Conservation (phyloP, 2,329 filamentous ascomycete genomes). For the Monascus ruber region DNA sequence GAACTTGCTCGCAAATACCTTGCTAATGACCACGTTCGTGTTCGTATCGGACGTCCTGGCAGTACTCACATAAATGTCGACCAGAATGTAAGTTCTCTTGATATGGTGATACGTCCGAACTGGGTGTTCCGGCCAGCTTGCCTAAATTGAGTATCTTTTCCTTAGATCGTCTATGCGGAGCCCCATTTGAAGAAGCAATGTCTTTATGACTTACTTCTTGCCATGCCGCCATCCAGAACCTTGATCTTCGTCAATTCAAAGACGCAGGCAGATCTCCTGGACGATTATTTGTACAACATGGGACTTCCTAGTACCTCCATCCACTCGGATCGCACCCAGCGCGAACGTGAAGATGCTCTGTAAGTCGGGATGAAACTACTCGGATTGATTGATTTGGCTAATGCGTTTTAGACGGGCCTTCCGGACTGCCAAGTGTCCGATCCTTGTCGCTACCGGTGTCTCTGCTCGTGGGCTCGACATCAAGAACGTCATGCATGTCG, state of each 20-base stretch:
- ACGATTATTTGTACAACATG: slow-evolving; percentile 76
- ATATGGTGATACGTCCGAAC: not conserved
- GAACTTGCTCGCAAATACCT: slow-evolving; percentile 68
- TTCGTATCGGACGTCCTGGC: slow-evolving; percentile 79
- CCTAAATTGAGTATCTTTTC: not conserved
- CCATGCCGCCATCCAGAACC: slow-evolving; percentile 61
- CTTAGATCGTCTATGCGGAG: slow-evolving; percentile 54
- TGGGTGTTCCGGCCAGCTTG: not conserved
- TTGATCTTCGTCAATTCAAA: slow-evolving; percentile 86
- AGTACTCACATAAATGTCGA: slow-evolving; percentile 72
- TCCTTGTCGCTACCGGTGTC: slow-evolving; percentile 78
- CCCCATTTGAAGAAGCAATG: slow-evolving; percentile 56
- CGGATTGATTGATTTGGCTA: not conserved
- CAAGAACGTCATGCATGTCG: slow-evolving; percentile 73
- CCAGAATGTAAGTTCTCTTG: slow-evolving; percentile 44
- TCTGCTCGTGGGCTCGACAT: slow-evolving; percentile 84
- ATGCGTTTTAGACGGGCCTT: slow-evolving; percentile 52
- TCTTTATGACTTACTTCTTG: slow-evolving; percentile 60
- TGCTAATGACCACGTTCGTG: slow-evolving; percentile 59
- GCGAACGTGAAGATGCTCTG: slow-evolving; percentile 85
- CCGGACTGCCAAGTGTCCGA: slow-evolving; percentile 59
- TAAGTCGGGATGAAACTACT: slow-evolving; percentile 27
- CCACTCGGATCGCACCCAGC: slow-evolving; percentile 75
- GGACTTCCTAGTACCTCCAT: slow-evolving; percentile 77
- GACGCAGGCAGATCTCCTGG: slow-evolving; percentile 64